Percentiles rank a stretch among this genome's conserved stretches.
Evolutionary conservation across 306 rosid species (phyloP).

Genomic region (Dryas drummondii): DNA sequence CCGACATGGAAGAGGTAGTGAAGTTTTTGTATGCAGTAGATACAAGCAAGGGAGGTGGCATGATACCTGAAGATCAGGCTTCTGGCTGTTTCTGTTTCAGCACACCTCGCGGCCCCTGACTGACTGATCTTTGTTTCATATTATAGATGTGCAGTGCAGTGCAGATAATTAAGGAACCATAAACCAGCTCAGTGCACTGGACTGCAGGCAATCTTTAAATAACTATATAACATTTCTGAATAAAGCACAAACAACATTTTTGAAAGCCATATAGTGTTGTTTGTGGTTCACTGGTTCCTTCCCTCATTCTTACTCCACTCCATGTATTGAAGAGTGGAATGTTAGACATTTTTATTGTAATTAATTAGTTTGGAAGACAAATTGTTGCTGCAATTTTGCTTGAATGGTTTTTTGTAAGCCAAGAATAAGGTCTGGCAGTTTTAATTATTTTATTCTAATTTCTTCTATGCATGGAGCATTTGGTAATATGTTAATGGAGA

Average conservation of each 20-base stretch:
- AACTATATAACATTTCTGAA: background rate
- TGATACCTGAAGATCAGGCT: constrained; percentile 70
- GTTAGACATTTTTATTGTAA: background rate
- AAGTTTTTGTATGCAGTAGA: constrained; percentile 70
- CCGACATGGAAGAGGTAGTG: constrained; percentile 77
- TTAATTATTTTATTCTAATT: too few relatives aligned
- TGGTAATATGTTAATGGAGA: too few relatives aligned
- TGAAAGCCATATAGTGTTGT: background rate
- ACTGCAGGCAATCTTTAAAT: background rate
- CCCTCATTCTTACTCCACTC: background rate
- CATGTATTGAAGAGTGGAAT: background rate
- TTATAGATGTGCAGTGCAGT: background rate
- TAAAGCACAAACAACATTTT: constrained; percentile 5
- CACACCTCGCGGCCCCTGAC: constrained; percentile 60
- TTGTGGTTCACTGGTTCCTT: background rate
- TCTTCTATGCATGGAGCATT: too few relatives aligned
- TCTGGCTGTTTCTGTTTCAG: constrained; percentile 64
- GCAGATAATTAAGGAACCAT: background rate
- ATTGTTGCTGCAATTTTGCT: background rate
- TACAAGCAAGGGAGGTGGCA: constrained; percentile 90
- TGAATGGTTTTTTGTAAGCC: background rate
- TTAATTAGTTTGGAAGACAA: background rate
- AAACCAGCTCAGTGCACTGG: background rate
- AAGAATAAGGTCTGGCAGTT: background rate
- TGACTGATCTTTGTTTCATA: background rate